These are phyloP conservation scores for Hansenula sp. DNA, from an alignment of 1,139 yeast genomes.

Conservation along the genomic window DNA sequence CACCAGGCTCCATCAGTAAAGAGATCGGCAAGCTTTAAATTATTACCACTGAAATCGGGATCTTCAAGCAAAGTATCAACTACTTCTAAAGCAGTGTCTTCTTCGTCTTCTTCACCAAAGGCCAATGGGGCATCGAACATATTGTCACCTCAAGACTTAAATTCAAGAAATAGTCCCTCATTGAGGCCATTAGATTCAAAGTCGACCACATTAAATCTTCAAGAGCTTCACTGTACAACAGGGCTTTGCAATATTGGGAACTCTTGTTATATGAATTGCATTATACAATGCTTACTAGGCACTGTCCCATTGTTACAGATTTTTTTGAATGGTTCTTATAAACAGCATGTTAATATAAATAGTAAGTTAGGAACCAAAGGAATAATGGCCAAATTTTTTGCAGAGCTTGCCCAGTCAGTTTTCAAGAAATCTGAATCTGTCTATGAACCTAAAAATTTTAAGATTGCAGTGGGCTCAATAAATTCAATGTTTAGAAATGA, in stretches of 20 bases:
- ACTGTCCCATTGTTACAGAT: constrained; percentile 42
- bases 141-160: not conserved
- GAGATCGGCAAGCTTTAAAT: constrained; percentile 11
- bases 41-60: constrained; percentile 2
- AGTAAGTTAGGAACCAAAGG: constrained; percentile 86
- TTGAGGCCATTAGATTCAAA: too few relatives aligned
- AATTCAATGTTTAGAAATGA: constrained; percentile 69
- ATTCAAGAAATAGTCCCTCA: not conserved
- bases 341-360: constrained; percentile 66
- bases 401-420: constrained; percentile 59
- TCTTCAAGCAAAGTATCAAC: too few relatives aligned
- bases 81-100: too few relatives aligned
- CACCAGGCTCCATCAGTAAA: constrained; percentile 6
- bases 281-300: constrained; percentile 74
- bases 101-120: not conserved
- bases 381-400: constrained; percentile 68
- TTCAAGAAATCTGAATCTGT: constrained; percentile 43
- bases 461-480: constrained; percentile 59
- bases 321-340: constrained; percentile 55
- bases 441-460: constrained; percentile 55
- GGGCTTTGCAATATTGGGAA: constrained; percentile 85
- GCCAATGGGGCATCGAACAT: too few relatives aligned
- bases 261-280: constrained; percentile 91
- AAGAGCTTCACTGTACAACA: constrained; percentile 31
- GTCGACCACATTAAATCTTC: not conserved